phyloP scores from a whole-genome alignment of 208 protist genomes.

The Lotmaria passim region DNA sequence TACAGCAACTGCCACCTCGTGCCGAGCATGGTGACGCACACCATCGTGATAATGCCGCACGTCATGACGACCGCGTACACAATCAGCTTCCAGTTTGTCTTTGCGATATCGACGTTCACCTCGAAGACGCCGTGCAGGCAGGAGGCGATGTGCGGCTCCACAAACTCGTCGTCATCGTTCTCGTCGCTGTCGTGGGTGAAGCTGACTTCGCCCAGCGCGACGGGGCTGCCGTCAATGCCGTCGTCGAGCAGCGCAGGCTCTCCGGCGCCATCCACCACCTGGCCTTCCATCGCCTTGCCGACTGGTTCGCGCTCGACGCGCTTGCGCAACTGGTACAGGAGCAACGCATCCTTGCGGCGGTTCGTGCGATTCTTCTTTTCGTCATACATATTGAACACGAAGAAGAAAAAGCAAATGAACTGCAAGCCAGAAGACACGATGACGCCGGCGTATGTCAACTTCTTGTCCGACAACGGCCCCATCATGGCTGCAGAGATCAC shows the following conservation, averaged over 20 bases:
- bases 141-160: slow-evolving; percentile 16
- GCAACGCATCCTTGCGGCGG: slow-evolving; percentile 32
- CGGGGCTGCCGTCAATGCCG: neutral
- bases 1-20: slow-evolving; percentile 35
- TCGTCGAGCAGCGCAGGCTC: neutral
- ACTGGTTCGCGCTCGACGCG: slow-evolving; percentile 12
- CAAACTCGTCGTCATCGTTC: slow-evolving; percentile 8
- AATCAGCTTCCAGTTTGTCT: slow-evolving; percentile 42
- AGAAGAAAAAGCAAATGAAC: slow-evolving; percentile 41
- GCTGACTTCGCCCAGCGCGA: slow-evolving; percentile 2
- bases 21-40: slow-evolving; percentile 42
- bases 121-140: slow-evolving; percentile 40
- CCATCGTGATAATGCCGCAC: slow-evolving; percentile 35
- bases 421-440: slow-evolving; percentile 38
- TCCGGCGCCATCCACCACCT: neutral
- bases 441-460: slow-evolving; percentile 30
- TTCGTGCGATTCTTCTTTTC: slow-evolving; percentile 50
- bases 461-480: slow-evolving; percentile 49
- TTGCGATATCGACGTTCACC: slow-evolving; percentile 45
- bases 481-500: slow-evolving; percentile 43
- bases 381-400: slow-evolving; percentile 54
- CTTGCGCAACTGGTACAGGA: slow-evolving; percentile 12
- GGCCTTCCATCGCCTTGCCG: slow-evolving; percentile 1
- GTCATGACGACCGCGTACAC: slow-evolving; percentile 52
- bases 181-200: neutral